Conservation (phyloP, 106 monocot species). For the Gastrodia elata region DNA sequence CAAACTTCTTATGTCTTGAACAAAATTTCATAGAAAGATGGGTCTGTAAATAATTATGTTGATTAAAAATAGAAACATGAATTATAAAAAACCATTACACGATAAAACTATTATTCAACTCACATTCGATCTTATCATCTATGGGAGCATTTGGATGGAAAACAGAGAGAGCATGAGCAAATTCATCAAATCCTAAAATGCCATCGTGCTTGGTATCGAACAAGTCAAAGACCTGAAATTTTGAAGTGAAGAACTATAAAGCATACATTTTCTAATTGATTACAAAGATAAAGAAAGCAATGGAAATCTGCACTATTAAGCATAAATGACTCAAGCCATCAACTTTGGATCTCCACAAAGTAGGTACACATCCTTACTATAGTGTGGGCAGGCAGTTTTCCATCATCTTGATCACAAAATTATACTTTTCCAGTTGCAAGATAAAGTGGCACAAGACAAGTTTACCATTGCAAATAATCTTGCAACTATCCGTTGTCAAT, state of each 20-base stretch:
- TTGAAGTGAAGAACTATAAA: background rate
- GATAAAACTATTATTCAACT: slow-evolving; percentile 16
- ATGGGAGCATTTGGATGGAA: slow-evolving; percentile 92
- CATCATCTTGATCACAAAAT: background rate
- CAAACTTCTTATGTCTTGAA: background rate
- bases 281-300: background rate
- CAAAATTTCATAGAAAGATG: background rate
- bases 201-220: slow-evolving; percentile 92
- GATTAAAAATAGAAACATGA: background rate
- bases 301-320: background rate
- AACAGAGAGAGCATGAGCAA: slow-evolving; percentile 87
- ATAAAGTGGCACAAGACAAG: background rate
- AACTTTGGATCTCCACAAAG: background rate
- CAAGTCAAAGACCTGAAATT: slow-evolving; percentile 80
- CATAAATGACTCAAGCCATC: background rate
- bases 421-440: background rate
- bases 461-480: background rate
- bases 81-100: background rate
- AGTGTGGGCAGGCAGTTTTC: background rate
- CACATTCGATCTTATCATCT: slow-evolving; percentile 88
- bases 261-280: background rate
- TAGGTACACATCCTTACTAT: background rate
- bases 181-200: slow-evolving; percentile 88
- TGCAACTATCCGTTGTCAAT: background rate
- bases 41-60: background rate